phyloP scores from a whole-genome alignment of 129 eudicot genomes.

The Dittrichia graveolens region DNA sequence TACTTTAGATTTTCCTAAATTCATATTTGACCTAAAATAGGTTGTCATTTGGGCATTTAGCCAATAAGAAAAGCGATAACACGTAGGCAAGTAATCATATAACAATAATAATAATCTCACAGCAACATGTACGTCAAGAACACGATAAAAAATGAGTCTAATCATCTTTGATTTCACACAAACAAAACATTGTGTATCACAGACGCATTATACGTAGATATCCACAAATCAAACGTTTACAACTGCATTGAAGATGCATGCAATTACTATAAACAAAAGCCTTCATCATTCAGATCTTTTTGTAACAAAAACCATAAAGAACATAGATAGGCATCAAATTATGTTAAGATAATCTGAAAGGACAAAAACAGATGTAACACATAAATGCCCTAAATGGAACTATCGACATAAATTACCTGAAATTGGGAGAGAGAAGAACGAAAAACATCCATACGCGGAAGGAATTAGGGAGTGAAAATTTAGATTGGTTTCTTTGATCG shows the following conservation, averaged over 20 bases:
- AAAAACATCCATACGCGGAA: slow-evolving; percentile 21
- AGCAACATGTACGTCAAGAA: not conserved
- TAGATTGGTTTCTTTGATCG: slow-evolving; percentile 16
- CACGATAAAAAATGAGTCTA: not conserved
- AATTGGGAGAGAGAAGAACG: slow-evolving; percentile 16
- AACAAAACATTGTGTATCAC: not conserved
- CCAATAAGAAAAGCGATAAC: not conserved
- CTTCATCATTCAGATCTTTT: slow-evolving; percentile 12
- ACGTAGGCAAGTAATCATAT: slow-evolving; percentile 1
- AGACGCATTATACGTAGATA: not conserved
- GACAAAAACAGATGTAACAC: not conserved
- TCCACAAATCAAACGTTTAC: not conserved
- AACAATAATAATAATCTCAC: not conserved
- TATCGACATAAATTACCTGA: slow-evolving; percentile 16
- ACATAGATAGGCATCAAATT: not conserved
- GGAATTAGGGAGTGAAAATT: slow-evolving; percentile 7
- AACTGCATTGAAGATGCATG: slow-evolving; percentile 11
- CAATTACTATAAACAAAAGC: slow-evolving; percentile 13
- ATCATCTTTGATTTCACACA: not conserved
- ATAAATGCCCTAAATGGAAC: slow-evolving; percentile 8
- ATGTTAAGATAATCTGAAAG: not conserved
- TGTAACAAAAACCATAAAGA: not conserved
- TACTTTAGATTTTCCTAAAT: not conserved
- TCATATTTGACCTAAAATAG: slow-evolving; percentile 1
- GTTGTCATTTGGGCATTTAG: slow-evolving; percentile 2